phyloP scores from a whole-genome alignment of 2,329 filamentous ascomycete species.

The Rhynchosporium graminicola region DNA sequence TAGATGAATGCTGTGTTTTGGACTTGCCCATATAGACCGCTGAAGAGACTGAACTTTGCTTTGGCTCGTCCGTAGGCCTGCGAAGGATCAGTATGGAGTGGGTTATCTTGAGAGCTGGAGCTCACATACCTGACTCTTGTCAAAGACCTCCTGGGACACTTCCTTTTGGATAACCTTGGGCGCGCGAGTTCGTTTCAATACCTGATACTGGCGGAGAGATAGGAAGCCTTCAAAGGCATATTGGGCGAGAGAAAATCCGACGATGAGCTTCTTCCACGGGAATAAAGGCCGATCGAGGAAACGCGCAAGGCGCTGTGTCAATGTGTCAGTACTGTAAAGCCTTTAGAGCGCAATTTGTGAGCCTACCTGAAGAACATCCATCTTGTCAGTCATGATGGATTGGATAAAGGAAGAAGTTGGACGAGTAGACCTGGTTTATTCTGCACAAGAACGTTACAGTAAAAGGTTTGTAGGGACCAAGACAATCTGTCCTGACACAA shows the following conservation, averaged over 20 bases:
- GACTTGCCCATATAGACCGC: constrained; percentile 78
- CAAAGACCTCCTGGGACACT: constrained; percentile 85
- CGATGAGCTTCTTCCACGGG: constrained; percentile 95
- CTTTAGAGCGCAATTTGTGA: not conserved
- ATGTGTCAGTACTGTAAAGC: constrained; percentile 28
- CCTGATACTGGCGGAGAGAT: constrained; percentile 83
- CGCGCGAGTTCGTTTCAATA: constrained; percentile 76
- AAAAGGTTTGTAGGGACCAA: not conserved
- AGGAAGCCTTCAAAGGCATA: constrained; percentile 90
- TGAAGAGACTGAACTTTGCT: constrained; percentile 82
- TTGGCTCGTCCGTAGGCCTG: constrained; percentile 93
- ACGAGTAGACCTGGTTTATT: no score
- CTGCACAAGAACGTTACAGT: no score
- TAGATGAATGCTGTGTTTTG: constrained; percentile 90
- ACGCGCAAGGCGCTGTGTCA: constrained; percentile 68
- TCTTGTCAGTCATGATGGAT: constrained; percentile 31
- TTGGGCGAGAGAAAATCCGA: constrained; percentile 91
- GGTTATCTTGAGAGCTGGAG: constrained; percentile 1
- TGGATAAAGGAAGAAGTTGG: constrained; percentile 13
- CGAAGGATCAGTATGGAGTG: constrained; percentile 22
- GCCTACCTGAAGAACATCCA: constrained; percentile 42
- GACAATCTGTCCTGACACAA: constrained; percentile 17
- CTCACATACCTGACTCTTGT: constrained; percentile 76
- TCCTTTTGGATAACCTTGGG: constrained; percentile 88
- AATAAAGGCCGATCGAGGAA: constrained; percentile 90